Evolutionary conservation across 2,329 filamentous ascomycete genomes (phyloP).

Genomic region (Blastomyces emzantsi): DNA sequence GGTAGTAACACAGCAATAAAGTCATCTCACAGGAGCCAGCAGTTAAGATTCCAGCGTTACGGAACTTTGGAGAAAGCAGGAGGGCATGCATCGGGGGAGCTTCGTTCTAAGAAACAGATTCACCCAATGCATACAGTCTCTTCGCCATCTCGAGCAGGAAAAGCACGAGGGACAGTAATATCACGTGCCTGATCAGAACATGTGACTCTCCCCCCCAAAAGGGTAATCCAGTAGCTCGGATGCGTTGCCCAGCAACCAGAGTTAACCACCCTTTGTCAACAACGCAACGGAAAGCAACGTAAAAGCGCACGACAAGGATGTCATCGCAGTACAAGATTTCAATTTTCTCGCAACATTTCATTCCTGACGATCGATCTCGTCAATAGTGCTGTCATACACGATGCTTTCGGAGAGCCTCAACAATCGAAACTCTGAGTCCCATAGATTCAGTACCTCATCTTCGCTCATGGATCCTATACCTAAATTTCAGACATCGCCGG

Average conservation of each 20-base stretch:
- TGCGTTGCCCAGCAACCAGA: background rate
- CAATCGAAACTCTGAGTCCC: background rate
- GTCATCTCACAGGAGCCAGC: background rate
- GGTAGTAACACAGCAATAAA: background rate
- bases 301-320: constrained; percentile 6
- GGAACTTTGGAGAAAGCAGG: background rate
- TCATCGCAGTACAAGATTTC: background rate
- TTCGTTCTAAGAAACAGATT: background rate
- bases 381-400: constrained; percentile 7
- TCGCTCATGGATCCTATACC: constrained; percentile 13
- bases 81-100: background rate
- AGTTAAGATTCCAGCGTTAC: background rate
- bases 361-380: background rate
- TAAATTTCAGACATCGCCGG: constrained; percentile 20
- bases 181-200: background rate
- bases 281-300: background rate
- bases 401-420: background rate
- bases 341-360: constrained; percentile 4
- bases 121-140: no score
- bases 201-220: background rate
- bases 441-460: background rate
- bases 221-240: background rate
- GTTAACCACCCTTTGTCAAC: background rate
- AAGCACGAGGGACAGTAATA: background rate
- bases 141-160: background rate